Evolutionary conservation across 306 rosid species (phyloP).

Genomic region (Cucurbita maxima): DNA sequence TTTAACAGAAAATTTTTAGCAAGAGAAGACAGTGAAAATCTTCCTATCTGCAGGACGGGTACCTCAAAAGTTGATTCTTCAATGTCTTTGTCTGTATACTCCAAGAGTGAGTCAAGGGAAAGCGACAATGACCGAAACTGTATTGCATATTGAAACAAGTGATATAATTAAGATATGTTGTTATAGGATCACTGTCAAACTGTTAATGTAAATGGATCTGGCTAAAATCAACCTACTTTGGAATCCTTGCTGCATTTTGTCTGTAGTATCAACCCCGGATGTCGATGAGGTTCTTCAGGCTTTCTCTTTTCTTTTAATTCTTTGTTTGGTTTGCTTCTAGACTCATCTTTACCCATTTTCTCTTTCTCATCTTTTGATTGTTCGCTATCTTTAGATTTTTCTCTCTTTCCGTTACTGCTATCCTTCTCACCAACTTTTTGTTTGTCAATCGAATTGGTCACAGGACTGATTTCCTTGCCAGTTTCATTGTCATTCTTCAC

Average conservation of each 20-base stretch:
- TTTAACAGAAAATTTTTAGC: background rate
- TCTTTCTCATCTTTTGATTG: conserved; percentile 53
- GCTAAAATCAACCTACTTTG: conserved; percentile 42
- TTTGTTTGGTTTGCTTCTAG: conserved; percentile 51
- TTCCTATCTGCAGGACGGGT: background rate
- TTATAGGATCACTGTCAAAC: background rate
- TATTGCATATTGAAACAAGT: background rate
- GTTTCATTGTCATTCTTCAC: conserved; percentile 35
- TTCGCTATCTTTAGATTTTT: conserved; percentile 44
- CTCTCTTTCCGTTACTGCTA: conserved; percentile 19
- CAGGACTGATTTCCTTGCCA: conserved; percentile 28
- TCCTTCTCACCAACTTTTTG: conserved; percentile 39
- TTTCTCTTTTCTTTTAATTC: conserved; percentile 63
- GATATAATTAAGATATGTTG: background rate
- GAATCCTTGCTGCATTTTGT: conserved; percentile 55
- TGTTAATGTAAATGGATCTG: background rate
- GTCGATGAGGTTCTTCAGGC: conserved; percentile 89
- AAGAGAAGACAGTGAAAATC: background rate
- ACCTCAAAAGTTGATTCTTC: conserved; percentile 97
- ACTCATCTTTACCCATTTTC: conserved; percentile 40
- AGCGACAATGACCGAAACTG: conserved; percentile 70
- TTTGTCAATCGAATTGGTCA: conserved; percentile 21
- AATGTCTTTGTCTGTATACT: conserved; percentile 79
- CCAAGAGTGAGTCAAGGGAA: conserved; percentile 74
- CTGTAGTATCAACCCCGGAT: conserved; percentile 73